These are phyloP conservation scores for Staphylotrichum longicolle DNA, from an alignment of 495 filamentous ascomycete genomes.

Conservation along the genomic window DNA sequence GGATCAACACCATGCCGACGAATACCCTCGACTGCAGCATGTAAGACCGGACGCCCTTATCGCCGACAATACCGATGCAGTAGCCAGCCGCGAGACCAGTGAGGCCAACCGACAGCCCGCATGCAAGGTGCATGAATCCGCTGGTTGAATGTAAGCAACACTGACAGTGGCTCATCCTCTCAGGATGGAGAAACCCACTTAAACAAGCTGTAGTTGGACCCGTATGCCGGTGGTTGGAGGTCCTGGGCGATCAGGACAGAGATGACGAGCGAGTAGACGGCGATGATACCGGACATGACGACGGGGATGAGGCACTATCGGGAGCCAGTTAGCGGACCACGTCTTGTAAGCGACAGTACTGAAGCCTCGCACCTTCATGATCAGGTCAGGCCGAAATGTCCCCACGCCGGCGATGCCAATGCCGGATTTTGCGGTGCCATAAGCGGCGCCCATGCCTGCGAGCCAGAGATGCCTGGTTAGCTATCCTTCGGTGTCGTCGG, in stretches of 20 bases:
- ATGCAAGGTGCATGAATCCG: slow-evolving; percentile 89
- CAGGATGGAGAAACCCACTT: slow-evolving; percentile 51
- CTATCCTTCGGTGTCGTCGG: slow-evolving; percentile 17
- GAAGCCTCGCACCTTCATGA: slow-evolving; percentile 81
- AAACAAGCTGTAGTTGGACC: slow-evolving; percentile 72
- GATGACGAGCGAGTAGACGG: slow-evolving; percentile 95
- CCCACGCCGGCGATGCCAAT: slow-evolving; percentile 95
- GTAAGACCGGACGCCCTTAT: slow-evolving; percentile 88
- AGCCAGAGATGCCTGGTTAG: slow-evolving; percentile 28
- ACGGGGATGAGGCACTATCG: slow-evolving; percentile 84
- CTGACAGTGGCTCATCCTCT: background rate
- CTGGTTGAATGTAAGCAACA: slow-evolving; percentile 41
- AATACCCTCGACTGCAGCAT: slow-evolving; percentile 95
- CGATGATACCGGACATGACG: slow-evolving; percentile 99
- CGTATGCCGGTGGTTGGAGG: slow-evolving; percentile 60
- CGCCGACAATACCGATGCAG: slow-evolving; percentile 92
- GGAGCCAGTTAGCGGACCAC: background rate
- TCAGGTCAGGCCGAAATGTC: slow-evolving; percentile 87
- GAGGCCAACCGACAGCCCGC: slow-evolving; percentile 87
- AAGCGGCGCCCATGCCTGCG: slow-evolving; percentile 85
- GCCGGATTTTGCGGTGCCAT: slow-evolving; percentile 94
- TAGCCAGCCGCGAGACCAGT: slow-evolving; percentile 96
- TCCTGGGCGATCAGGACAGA: slow-evolving; percentile 90
- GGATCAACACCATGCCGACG: slow-evolving; percentile 96
- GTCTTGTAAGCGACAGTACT: background rate